Evolutionary conservation across 1,139 yeast genomes (phyloP), one percentile per base, ranked within the genome.

Genomic region (Chernovozyma aurita): DNA sequence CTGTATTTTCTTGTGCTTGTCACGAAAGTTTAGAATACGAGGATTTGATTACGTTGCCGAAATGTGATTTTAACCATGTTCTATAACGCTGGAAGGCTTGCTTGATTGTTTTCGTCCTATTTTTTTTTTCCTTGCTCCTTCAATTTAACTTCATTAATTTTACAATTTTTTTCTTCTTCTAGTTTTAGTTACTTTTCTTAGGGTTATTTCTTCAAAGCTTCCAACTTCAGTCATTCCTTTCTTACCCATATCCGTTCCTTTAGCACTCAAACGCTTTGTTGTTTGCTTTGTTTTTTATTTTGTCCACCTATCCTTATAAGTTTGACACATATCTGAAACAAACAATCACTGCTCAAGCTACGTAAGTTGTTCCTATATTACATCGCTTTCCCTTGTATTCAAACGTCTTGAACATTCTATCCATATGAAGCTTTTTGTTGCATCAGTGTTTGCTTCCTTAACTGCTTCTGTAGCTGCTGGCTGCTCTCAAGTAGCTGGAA

Each of bases 401-500:
- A n/a, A n/a, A n/a, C n/a, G n/a, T n/a, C n/a, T n/a, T n/a, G n/a
- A n/a, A n/a, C n/a, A n/a, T n/a, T n/a, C n/a, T n/a, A n/a, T n/a
- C n/a, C n/a, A 28, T 8, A 34, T 37, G 40, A 30, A 37, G 29
- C 28, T 37, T 22, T 34, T 32, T 13, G 18, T 42, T 11, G 32
- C 40, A 12, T 20, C 40, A 15, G 44, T 37, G 18, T 28, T 42
- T 21, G 31, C 33, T 21, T 21, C 33, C 18, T 18, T 28, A 9
- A 18, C 39, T 12, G 22, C 36, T 32, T 21, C 32, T 4, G 39
- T 31, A 12, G 34, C 42, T 27, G 40, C 63, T 18, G 69, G 55
- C 31, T 77, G 80, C 45, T 50, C 67, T 30, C 58, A 62, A 44
- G 65, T 64, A 35, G 70, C 63, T 42, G 96, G 96, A 46, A 87